These are phyloP conservation scores for Magnaporthales sp. DNA, from an alignment of 2,329 filamentous ascomycete species.

Conservation along the genomic window DNA sequence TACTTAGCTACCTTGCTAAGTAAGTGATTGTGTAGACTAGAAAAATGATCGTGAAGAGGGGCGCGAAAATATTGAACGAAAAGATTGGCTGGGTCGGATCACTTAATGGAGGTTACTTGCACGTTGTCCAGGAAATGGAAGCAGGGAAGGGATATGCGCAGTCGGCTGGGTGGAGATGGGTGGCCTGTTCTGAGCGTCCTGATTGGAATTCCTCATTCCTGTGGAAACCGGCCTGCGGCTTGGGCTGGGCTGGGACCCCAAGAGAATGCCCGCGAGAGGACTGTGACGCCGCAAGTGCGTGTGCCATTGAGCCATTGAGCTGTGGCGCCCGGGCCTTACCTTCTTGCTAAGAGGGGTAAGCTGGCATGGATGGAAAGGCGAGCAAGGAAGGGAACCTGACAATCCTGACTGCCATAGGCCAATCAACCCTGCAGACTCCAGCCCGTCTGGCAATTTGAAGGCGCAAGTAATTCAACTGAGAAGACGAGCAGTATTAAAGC, in stretches of 20 bases:
- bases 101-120: background rate
- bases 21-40: background rate
- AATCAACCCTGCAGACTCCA: background rate
- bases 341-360: background rate
- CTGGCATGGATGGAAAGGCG: background rate
- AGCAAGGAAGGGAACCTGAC: background rate
- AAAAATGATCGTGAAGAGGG: background rate
- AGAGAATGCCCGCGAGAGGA: background rate
- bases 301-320: background rate
- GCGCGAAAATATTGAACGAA: background rate
- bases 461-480: background rate
- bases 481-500: background rate
- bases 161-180: background rate
- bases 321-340: background rate
- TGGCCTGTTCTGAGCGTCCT: background rate
- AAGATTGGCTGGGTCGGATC: background rate
- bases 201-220: slow-evolving; percentile 24
- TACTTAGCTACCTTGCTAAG: background rate
- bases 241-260: background rate
- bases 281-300: background rate
- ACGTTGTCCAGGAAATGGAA: background rate
- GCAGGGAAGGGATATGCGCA: background rate
- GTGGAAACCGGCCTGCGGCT: slow-evolving; percentile 21
- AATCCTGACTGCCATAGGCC: background rate
- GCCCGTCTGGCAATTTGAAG: background rate